Base-by-base conservation (phyloP, 2,329 filamentous ascomycete species). In the Penicillium sp. region DNA sequence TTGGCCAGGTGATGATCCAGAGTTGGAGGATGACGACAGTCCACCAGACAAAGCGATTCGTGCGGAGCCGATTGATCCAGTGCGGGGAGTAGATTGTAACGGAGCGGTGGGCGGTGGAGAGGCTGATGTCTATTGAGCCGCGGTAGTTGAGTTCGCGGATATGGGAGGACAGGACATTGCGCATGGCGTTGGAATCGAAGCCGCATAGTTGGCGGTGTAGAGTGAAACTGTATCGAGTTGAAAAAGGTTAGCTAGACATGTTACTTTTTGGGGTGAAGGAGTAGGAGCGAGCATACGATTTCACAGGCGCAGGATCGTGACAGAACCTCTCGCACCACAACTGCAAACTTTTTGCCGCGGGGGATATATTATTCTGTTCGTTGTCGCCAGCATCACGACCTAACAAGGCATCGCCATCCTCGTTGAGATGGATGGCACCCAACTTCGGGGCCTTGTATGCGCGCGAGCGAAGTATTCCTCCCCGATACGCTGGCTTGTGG, bases 1-100 rank as follows among this genome's bases (percentile, higher is more conserved):
- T 55, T 0, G 73, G 73, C 72, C 73, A 75, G 7, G 71, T 64
- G 44, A 75, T 58, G 44, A 74, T 66, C 73, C 73, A 75, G 7
- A 75, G 63, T 49, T 74, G 73, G 7, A 73, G 60, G 34, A 75
- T 60, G 9, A 75, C 66, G 29, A 67, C 67, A 3, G 38, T 8
- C 67, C 67, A 75, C 62, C 67, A 75, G 7, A 73, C 60, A 32
- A 61, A 67, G 7, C n/a, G 30, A 47, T 72, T 72, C 7, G 65
- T 63, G n/a, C 73, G 70, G 1, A 71, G 48, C 2, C 55, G 65
- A 57, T 75, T 75, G 43, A 75, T 63, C 65, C 70, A 73, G 41
- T 73, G 70, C 2, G 73, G 72, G 1, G 72, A 74, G 57, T 73
- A 74, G 46, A 75, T 56, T 18, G 67, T 72, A 16, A 75, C 56